These are phyloP conservation scores for Alnus rubra DNA, from an alignment of 306 rosid genomes.

Conservation along the genomic window DNA sequence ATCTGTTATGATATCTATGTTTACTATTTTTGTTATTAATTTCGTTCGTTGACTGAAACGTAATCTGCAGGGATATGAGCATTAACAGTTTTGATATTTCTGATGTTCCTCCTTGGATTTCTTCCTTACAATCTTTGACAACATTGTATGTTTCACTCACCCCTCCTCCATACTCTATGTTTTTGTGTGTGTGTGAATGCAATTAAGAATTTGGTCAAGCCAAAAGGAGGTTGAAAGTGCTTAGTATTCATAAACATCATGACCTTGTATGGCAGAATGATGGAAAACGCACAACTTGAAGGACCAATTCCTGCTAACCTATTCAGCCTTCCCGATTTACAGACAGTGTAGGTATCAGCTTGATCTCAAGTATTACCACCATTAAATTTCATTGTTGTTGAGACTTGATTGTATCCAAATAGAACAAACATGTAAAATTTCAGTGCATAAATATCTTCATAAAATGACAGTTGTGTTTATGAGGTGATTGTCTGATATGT, in stretches of 20 bases:
- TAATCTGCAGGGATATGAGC: constrained; percentile 60
- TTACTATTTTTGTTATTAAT: not conserved
- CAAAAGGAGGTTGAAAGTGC: not conserved
- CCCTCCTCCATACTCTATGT: not conserved
- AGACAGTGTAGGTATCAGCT: constrained; percentile 36
- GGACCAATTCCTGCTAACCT: constrained; percentile 33
- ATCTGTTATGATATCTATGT: not conserved
- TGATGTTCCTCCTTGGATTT: constrained; percentile 50
- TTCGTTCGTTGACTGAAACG: not conserved
- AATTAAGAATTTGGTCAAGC: not conserved
- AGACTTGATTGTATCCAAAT: not conserved
- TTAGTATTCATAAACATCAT: not conserved
- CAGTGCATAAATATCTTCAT: not conserved
- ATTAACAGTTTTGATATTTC: constrained; percentile 52
- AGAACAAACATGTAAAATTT: not conserved
- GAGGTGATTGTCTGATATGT: not conserved
- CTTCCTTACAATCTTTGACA: constrained; percentile 41
- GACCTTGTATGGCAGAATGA: constrained; percentile 23
- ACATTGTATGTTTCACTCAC: constrained; percentile 50
- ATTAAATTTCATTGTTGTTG: not conserved
- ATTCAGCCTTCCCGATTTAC: constrained; percentile 29
- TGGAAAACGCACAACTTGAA: constrained; percentile 29
- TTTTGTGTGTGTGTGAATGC: not conserved
- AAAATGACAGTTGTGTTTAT: not conserved
- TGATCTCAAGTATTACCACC: not conserved